These are phyloP conservation scores for Kewa caespitosa DNA, from an alignment of 179 eudicot genomes.

Conservation along the genomic window DNA sequence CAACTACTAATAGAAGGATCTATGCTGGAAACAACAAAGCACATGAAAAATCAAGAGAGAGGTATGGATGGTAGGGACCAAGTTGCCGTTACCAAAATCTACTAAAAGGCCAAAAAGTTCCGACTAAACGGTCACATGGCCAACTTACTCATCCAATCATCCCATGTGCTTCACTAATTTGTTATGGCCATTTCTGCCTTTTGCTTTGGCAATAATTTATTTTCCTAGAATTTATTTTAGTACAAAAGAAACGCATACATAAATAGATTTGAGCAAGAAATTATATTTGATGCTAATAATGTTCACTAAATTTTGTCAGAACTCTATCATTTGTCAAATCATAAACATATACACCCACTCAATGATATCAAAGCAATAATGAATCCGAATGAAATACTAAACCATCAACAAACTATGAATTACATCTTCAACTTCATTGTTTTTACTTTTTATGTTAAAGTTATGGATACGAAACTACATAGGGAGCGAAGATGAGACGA, in stretches of 20 bases:
- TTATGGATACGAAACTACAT: too few relatives aligned
- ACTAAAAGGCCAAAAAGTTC: neutral
- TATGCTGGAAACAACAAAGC: conserved; percentile 27
- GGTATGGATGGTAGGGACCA: neutral
- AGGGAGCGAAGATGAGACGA: too few relatives aligned
- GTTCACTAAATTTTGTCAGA: too few relatives aligned
- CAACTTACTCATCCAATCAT: conserved; percentile 19
- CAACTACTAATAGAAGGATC: conserved; percentile 6
- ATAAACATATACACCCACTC: too few relatives aligned
- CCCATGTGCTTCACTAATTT: conserved; percentile 29
- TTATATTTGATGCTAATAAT: neutral
- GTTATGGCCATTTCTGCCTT: conserved; percentile 16
- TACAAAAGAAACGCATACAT: too few relatives aligned
- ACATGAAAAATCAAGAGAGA: neutral
- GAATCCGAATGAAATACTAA: too few relatives aligned
- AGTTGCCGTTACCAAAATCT: conserved; percentile 10
- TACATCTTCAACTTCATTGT: too few relatives aligned
- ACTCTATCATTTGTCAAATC: too few relatives aligned
- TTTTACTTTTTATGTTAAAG: too few relatives aligned
- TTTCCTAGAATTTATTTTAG: too few relatives aligned
- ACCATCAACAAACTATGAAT: too few relatives aligned
- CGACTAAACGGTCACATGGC: conserved; percentile 24
- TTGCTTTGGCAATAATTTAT: conserved; percentile 3
- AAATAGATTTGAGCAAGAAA: neutral
- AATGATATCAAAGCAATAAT: too few relatives aligned